phyloP scores from a whole-genome alignment of 2,329 filamentous ascomycete species.

The Colletotrichum falcatum region DNA sequence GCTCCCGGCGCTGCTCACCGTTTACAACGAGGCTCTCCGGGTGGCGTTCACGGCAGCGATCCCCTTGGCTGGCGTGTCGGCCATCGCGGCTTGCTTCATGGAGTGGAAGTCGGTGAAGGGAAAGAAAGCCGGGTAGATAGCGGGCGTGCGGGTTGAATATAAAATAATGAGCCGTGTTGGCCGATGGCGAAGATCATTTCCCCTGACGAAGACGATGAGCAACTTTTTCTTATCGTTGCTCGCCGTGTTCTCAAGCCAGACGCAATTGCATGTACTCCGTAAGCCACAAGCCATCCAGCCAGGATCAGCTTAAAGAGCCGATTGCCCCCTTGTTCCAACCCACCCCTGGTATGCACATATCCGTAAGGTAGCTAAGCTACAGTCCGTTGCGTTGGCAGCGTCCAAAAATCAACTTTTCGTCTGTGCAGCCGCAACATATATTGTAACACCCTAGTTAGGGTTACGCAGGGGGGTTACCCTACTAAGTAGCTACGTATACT shows the following conservation, averaged over 20 bases:
- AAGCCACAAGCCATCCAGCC: background rate
- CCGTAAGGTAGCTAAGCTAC: background rate
- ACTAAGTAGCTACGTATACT: too few relatives aligned
- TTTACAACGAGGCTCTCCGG: slow-evolving; percentile 72
- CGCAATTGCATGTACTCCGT: background rate
- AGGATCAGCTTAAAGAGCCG: background rate
- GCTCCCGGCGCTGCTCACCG: slow-evolving; percentile 62
- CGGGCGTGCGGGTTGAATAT: background rate
- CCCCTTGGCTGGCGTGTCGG: slow-evolving; percentile 28
- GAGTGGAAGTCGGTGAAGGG: slow-evolving; percentile 33
- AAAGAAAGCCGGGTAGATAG: background rate
- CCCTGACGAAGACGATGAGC: background rate
- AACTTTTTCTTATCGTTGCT: background rate
- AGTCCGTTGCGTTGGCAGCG: too few relatives aligned
- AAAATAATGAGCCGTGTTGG: background rate
- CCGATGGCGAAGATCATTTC: background rate
- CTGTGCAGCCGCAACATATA: too few relatives aligned
- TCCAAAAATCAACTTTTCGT: too few relatives aligned
- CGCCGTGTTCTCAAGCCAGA: background rate
- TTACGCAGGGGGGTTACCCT: too few relatives aligned
- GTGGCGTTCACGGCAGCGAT: slow-evolving; percentile 59
- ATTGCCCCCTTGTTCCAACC: background rate
- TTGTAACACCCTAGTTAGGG: too few relatives aligned
- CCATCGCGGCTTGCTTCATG: slow-evolving; percentile 34
- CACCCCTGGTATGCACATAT: too few relatives aligned